A percentile compares a stretch with the other conserved stretches of the same genome.
Conservation (phyloP, 108 stramenopile genomes). For the Bacterosira constricta region DNA sequence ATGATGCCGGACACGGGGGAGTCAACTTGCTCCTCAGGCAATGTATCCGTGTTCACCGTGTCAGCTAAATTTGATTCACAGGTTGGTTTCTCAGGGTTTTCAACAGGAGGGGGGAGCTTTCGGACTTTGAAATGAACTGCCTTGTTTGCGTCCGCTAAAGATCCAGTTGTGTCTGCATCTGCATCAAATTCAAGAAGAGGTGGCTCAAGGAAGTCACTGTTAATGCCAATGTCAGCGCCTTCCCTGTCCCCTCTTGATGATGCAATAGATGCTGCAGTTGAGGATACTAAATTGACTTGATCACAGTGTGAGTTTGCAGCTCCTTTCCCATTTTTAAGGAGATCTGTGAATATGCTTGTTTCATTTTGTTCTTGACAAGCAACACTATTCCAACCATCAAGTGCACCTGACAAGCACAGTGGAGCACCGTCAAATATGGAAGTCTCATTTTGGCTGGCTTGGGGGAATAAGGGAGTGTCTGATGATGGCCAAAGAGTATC, state of each 20-base stretch:
- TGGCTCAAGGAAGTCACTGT: constrained; percentile 11
- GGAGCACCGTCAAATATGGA: constrained; percentile 38
- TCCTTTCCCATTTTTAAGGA: constrained; percentile 23
- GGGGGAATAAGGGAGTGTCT: constrained; percentile 12
- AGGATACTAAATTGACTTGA: constrained; percentile 48
- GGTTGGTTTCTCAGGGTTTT: not conserved
- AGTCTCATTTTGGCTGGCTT: constrained; percentile 19
- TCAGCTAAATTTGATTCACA: constrained; percentile 3
- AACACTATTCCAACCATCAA: constrained; percentile 31
- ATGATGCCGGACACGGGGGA: not conserved
- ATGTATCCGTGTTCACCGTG: not conserved
- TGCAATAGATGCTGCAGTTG: constrained; percentile 81
- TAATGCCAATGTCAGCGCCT: constrained; percentile 22
- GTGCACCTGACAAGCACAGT: constrained; percentile 30
- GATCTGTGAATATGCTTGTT: constrained; percentile 61
- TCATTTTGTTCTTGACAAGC: constrained; percentile 41
- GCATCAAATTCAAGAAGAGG: constrained; percentile 12
- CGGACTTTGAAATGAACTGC: constrained; percentile 11
- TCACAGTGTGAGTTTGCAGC: not conserved
- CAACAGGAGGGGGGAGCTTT: not conserved
- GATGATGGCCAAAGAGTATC: constrained; percentile 10
- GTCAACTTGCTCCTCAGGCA: not conserved
- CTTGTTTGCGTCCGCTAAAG: constrained; percentile 5
- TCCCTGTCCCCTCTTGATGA: constrained; percentile 56
- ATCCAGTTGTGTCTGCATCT: not conserved